Evolutionary conservation across 352 stramenopile genomes (phyloP), one percentile per base, ranked within the genome.

Genomic region (Proteromonas lacertae): DNA sequence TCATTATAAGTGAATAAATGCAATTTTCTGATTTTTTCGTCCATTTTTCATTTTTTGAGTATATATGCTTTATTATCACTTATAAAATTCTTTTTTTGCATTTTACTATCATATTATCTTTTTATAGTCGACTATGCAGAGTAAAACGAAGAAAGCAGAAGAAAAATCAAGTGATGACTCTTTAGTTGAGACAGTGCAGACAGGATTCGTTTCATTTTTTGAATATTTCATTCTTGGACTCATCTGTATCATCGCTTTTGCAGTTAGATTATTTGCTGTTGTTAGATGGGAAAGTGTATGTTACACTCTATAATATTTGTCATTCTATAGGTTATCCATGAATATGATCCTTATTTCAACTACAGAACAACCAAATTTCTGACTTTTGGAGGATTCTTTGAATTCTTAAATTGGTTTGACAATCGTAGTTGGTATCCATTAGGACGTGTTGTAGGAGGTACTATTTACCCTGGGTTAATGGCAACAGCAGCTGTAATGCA

Each of bases 381-480:
- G 2, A 56, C 60, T 28, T 42, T 50, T 23, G 57, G 70, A 43
- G 83, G 83, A n/a, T 72, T 79, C 38, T 60, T 88, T 30, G 73
- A 84, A 48, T 94, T 95, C 56, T 62, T 91, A 32, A 60, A 86
- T 40, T 97, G 84, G 84, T 95, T 93, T 46, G 84, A 96, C 49
- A 71, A 91, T 55, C 22, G 48, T 28, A 40, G 45, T 29, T 89
- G 73, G 73, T 89, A 88, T 52, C 73, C 73, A 12, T 51, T 89
- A 2, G 73, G 72, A 0, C 64, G 73, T 22, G 79, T 74, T 48
- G 77, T 89, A 32, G 72, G 73, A 18, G 69, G 67, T 12, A 89
- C 73, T 14, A 81, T 86, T 54, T 88, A 89, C 57, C 73, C 72
- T 0, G 70, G 70, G 0, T 56, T 84, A 32, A 83, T 83, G 69